Evolutionary conservation across 1,284 basidiomycete genomes (phyloP), one percentile per base, ranked within the genome.

Genomic region (Trichosporon ovoides): DNA sequence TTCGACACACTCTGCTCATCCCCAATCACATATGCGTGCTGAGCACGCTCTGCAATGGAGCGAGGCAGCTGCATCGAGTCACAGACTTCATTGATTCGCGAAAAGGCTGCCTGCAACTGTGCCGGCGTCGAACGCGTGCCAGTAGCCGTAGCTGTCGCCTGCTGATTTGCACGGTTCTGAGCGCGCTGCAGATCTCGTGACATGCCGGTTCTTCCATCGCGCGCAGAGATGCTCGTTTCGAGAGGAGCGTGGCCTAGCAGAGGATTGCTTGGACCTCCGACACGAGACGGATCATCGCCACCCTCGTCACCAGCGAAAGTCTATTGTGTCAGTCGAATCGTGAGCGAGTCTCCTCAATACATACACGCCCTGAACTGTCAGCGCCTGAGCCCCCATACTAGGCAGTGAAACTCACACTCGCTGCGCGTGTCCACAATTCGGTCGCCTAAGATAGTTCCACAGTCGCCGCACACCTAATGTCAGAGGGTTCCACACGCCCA

Each of bases 251-350:
- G 65, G 7, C 68, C 72, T 78, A 98, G 83, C 28, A 97, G 81
- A 54, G 94, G 92, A 74, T 97, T 93, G 38, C 87, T 86, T 38
- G 93, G 91, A 56, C 91, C 92, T 80, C 96, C 96, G 66, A 99
- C 96, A 89, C 96, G 96, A 68, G 95, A 98, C 58, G 95, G 95
- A 76, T 98, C 96, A 76, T 98, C 96, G 20, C 74, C 74, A 61
- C 95, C 94, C 80, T 98, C 95, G 76, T 99, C 93, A 69, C 93
- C 96, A 66, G 96, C 96, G 78, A 99, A 99, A 58, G 96, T 98
- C 87, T 97, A 70, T 64, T 53, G 67, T 48, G 57, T 61, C 22
- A 62, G 61, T 52, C 3, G 24, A 22, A 6, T 3, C 19, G 5
- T 9, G 10, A 3, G 40, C 12, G 28, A 24, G 20, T 6, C 7